Base-by-base conservation (phyloP, 2,329 filamentous ascomycete genomes). In the Fusarium falciforme region DNA sequence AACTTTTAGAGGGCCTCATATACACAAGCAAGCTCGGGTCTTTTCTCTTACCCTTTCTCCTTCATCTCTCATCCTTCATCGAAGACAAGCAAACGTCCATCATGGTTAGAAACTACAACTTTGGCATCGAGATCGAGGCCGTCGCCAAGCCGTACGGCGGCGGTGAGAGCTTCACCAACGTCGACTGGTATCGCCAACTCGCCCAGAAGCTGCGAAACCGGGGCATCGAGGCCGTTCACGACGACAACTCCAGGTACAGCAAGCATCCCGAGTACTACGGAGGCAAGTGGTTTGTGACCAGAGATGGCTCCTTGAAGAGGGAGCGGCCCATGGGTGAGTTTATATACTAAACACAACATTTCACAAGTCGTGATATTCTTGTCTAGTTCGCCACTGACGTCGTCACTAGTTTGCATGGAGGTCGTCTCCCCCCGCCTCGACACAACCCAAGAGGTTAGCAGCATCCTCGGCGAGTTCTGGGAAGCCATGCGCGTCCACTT, bases 211-310 rank as follows among this genome's bases (percentile, higher is more conserved):
- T 84, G 22, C 79, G 77, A 12, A 84, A 84, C 75, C 78, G 82
- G 7, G 81, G 81, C 68, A 82, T 84, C 66, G 72, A 79, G 42
- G 82, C 83, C 27, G 79, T 81, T 6, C 79, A 83, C 69, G 82
- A 84, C 64, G 81, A 83, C 71, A 79, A 80, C 69, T 83, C 81
- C 40, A 78, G 76, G 52, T 84, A 83, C 72, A 82, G 80, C 79
- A 84, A 84, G 67, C 83, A 84, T 33, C 83, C 83, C 3, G 83
- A 84, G 71, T 83, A 84, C 72, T 84, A 84, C 54, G 82, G 82
- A 65, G 82, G 81, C 17, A 84, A 84, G 73, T 84, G 83, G 83
- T 84, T 83, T 68, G 81, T 84, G 64, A 84, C 83, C 12, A 78
- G 82, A 33, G 83, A 84, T 67, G 83, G 82, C 7, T 84, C 83